phyloP scores from a whole-genome alignment of 2,329 filamentous ascomycete genomes.

The Neurospora sp. region DNA sequence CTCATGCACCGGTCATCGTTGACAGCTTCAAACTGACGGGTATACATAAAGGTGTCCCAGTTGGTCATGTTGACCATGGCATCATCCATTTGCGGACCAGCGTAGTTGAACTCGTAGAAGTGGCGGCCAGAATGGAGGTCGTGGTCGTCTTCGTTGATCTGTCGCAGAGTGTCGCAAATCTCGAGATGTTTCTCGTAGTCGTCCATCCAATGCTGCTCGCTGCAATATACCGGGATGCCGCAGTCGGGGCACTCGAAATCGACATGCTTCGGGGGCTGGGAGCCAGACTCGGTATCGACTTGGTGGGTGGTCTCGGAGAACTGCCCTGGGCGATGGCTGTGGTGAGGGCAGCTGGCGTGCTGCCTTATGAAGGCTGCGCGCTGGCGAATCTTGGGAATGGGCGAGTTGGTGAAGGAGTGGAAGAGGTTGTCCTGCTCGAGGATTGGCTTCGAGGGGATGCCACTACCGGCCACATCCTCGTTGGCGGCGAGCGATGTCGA shows the following conservation, averaged over 20 bases:
- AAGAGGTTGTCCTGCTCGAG: slow-evolving; percentile 76
- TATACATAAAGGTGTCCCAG: slow-evolving; percentile 96
- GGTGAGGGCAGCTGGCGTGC: slow-evolving; percentile 89
- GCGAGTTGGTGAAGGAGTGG: slow-evolving; percentile 82
- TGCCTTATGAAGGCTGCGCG: slow-evolving; percentile 86
- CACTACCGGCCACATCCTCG: not conserved
- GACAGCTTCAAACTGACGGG: slow-evolving; percentile 80
- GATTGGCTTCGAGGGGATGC: slow-evolving; percentile 17
- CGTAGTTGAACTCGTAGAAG: slow-evolving; percentile 91
- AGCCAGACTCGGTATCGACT: slow-evolving; percentile 39
- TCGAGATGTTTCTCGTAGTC: slow-evolving; percentile 90
- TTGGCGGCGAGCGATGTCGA: slow-evolving; percentile 14
- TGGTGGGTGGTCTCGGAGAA: slow-evolving; percentile 55
- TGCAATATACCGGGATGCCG: slow-evolving; percentile 87
- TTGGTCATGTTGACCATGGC: slow-evolving; percentile 94
- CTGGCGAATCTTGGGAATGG: slow-evolving; percentile 75
- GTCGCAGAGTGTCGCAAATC: slow-evolving; percentile 79
- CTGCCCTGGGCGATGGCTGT: slow-evolving; percentile 69
- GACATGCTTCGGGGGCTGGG: slow-evolving; percentile 66
- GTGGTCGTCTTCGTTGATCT: slow-evolving; percentile 98
- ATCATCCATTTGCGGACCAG: slow-evolving; percentile 81
- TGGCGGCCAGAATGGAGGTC: slow-evolving; percentile 82
- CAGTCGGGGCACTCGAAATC: slow-evolving; percentile 95
- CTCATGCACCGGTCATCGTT: slow-evolving; percentile 85
- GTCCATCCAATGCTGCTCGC: slow-evolving; percentile 88